These are phyloP conservation scores for Pleurotus eryngii DNA, from an alignment of 768 basidiomycete genomes.

Conservation along the genomic window DNA sequence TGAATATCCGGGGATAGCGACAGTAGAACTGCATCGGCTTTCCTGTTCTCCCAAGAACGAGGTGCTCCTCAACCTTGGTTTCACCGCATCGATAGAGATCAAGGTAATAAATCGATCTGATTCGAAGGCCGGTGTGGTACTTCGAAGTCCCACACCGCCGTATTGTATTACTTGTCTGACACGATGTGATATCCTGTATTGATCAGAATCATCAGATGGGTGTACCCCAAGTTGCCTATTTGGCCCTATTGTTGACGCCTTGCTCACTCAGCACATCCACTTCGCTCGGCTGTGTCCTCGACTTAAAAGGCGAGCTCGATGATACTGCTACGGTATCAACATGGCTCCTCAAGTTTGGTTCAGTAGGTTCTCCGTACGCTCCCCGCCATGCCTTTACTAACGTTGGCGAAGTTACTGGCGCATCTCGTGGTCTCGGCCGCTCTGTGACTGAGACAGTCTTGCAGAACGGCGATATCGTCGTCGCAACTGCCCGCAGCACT, in stretches of 20 bases:
- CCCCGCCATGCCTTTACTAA: neutral
- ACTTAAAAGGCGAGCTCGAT: neutral
- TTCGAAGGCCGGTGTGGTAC: no score
- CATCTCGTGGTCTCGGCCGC: constrained; percentile 35
- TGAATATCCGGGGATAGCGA: no score
- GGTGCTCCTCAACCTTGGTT: no score
- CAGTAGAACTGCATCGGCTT: no score
- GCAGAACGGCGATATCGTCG: constrained; percentile 32
- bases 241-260: neutral
- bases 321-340: neutral
- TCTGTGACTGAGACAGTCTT: constrained; percentile 30
- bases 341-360: constrained; percentile 10
- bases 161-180: no score
- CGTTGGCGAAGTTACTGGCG: constrained; percentile 8
- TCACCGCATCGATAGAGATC: no score
- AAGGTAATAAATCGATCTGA: no score
- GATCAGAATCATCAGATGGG: no score
- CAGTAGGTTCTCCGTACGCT: neutral
- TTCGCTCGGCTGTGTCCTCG: neutral
- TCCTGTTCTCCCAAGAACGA: no score
- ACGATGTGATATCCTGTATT: no score
- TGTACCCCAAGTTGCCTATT: no score
- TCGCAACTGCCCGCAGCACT: constrained; percentile 37
- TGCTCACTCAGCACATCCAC: constrained; percentile 7
- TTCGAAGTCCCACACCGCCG: no score